Base-by-base conservation (phyloP, 2,329 filamentous ascomycete species). In the Xylariales sp. region DNA sequence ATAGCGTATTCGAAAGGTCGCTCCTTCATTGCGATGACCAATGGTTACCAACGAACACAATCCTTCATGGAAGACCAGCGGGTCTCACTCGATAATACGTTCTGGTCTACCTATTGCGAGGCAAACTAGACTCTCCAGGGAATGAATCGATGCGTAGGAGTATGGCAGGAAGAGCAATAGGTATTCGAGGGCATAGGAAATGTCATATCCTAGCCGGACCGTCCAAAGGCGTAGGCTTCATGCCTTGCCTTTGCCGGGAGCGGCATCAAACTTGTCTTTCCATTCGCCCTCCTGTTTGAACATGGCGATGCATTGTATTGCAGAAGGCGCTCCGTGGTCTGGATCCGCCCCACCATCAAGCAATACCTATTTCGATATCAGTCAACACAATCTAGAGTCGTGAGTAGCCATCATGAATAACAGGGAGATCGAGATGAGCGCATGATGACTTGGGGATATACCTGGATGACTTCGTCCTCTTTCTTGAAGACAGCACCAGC, bases 401-500 rank as follows among this genome's bases (percentile, higher is more conserved):
- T 15, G 32, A 25, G 31, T 4, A 3, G 12, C 29, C n/a, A n/a
- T 27, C 5, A 11, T 14, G 1, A 27, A 12, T 21, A 14, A 41
- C 7, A 20, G 14, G 1, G 11, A 36, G 16, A 19, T 18, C n/a
- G 14, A 10, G 10, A 12, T 21, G 21, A n/a, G 29, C 1, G 3
- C 19, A 7, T 16, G 24, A 12, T 15, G 1, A 4, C 5, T n/a
- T 12, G 18, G 11, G 11, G 10, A 46, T 59, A 38, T 45, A 76
- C 73, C 56, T 76, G 74, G 8, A 87, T 73, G 3, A 87, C 78
- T 4, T 73, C 75, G 41, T 76, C 72, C 54, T 84, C 80, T 9
- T 77, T 78, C 61, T 88, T 88, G 59, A 88, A 88, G 7, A 88
- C 78, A 0, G 83, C 83, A 0, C 84, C 84, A 0, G 83, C 82